Conservation (phyloP, 2,329 filamentous ascomycete species). For the Stachybotrys chartarum region DNA sequence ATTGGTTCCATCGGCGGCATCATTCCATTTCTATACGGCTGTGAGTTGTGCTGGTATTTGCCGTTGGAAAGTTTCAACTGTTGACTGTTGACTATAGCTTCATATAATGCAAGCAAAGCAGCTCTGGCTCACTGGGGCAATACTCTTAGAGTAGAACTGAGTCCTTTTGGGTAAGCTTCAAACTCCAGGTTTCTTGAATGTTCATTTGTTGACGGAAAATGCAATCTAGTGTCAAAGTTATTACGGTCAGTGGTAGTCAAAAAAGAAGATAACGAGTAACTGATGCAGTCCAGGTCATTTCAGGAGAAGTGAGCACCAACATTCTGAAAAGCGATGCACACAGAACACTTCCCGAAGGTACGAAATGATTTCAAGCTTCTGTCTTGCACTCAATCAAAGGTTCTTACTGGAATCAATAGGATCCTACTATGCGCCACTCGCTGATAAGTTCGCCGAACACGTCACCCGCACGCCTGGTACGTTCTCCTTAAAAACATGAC, state of each 20-base stretch:
- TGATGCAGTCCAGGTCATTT: conserved; percentile 3
- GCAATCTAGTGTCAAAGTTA: background rate
- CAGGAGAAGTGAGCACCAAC: conserved; percentile 4
- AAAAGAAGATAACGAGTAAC: background rate
- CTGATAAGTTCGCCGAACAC: background rate
- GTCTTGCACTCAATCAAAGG: too few relatives aligned
- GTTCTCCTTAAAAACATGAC: background rate
- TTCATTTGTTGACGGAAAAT: background rate
- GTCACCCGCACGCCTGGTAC: background rate
- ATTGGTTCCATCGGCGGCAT: conserved; percentile 15
- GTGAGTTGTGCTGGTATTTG: background rate
- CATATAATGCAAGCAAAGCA: conserved; percentile 11
- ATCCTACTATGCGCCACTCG: background rate
- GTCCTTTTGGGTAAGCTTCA: conserved; percentile 9
- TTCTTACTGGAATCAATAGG: too few relatives aligned
- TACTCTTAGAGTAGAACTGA: conserved; percentile 12
- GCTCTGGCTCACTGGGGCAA: conserved; percentile 2
- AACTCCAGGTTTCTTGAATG: background rate
- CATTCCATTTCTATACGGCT: conserved; percentile 10
- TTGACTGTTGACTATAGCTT: background rate
- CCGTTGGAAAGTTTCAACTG: background rate
- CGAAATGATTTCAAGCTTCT: too few relatives aligned
- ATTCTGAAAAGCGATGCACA: conserved; percentile 3
- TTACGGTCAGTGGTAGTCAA: background rate
- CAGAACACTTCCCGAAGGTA: background rate